Evolutionary conservation across 1,284 basidiomycete genomes (phyloP), one percentile per base, ranked within the genome.

Genomic region (Sporisorium scitamineum): DNA sequence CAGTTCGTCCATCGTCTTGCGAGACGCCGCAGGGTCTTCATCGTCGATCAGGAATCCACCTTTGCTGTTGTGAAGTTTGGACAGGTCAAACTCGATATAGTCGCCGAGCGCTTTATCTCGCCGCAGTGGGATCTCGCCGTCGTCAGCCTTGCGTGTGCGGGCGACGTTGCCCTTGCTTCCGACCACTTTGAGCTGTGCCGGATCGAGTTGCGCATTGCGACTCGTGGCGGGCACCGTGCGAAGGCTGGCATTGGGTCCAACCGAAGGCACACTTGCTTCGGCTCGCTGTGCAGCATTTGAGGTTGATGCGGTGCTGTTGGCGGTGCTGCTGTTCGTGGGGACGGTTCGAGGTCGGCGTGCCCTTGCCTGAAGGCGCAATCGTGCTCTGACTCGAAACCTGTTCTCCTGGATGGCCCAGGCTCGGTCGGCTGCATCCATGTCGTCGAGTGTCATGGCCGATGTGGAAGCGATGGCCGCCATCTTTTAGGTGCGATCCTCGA

Each of bases 11-110:
- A 79, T 20, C 9, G 81, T 76, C 59, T 79, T 75, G 22, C 48
- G n/a, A 1, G 69, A 64, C 6, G 54, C 50, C 9, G 67, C 34
- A 4, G 66, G 70, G 37, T 74, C 68, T 29, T 78, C 63, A 8
- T 82, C 81, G 13, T 84, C 81, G 39, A 84, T 73, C 34, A 85
- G 64, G 69, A 84, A 85, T 16, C 84, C 84, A 56, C 84, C 84
- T 58, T 84, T 83, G 48, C 78, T 78, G 59, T 85, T 84, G 58
- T 82, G 79, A 20, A 85, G 59, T 42, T 80, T 78, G 54, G 74
- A 78, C n/a, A 85, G 68, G 50, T 85, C 84, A 51, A 82, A 85
- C 61, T 85, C 84, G 61, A 85, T 85, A 59, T 85, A 85, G 70
- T 85, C 73, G 26, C 84, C 84, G 32, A 85, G 75, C 1, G 67